Evolutionary conservation across 208 protist species (phyloP).

Genomic region (Naegleria gruberi): DNA sequence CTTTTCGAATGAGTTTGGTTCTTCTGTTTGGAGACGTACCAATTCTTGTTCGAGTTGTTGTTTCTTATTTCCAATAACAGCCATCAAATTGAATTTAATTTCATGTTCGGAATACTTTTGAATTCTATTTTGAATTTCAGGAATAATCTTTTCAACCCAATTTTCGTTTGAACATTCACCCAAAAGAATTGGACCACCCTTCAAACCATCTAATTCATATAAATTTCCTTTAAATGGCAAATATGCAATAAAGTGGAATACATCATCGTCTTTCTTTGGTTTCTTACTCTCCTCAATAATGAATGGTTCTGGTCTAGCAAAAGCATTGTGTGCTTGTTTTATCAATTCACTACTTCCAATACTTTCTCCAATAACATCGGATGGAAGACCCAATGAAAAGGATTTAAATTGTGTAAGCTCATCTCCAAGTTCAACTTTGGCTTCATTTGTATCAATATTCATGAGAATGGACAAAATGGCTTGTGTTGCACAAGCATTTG

Average conservation of each 20-base stretch:
- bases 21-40: conserved; percentile 9
- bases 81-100: conserved; percentile 91
- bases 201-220: conserved; percentile 95
- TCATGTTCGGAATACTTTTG: conserved; percentile 49
- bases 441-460: conserved; percentile 56
- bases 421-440: conserved; percentile 72
- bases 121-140: conserved; percentile 79
- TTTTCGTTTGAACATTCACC: conserved; percentile 29
- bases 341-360: conserved; percentile 70
- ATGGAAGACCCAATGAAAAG: conserved; percentile 59
- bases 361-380: conserved; percentile 57
- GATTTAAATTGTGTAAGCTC: conserved; percentile 62
- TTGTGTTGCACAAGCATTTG: conserved; percentile 94
- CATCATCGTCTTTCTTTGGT: conserved; percentile 58
- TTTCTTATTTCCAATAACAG: conserved; percentile 76
- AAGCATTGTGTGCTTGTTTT: conserved; percentile 87
- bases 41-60: conserved; percentile 58
- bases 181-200: conserved; percentile 69
- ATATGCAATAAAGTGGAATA: conserved; percentile 93
- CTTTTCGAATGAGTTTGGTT: conserved; percentile 48
- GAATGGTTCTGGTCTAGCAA: conserved; percentile 65
- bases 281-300: conserved; percentile 43
- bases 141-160: conserved; percentile 53
- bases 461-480: conserved; percentile 91
- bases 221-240: conserved; percentile 76